Percentiles rank a stretch among this genome's conserved stretches.
phyloP scores from a whole-genome alignment of 140 eudicot species.

The Erigeron philadelphicus region DNA sequence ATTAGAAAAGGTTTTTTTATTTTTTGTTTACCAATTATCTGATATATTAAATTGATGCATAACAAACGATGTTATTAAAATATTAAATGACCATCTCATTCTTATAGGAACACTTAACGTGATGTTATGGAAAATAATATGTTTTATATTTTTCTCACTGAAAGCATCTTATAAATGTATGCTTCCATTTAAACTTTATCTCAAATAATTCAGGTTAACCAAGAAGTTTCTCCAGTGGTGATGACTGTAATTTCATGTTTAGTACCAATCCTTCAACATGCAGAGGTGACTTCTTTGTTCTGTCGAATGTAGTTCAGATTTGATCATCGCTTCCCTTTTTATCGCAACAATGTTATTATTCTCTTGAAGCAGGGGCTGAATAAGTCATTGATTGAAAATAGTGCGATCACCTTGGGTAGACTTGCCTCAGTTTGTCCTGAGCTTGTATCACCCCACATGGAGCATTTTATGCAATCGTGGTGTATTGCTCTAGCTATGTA shows the following conservation, averaged over 20 bases:
- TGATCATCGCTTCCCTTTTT: neutral
- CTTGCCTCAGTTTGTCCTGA: slow-evolving; percentile 95
- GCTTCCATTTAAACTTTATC: slow-evolving; percentile 11
- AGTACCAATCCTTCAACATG: slow-evolving; percentile 84
- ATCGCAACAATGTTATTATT: neutral
- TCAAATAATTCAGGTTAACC: slow-evolving; percentile 53
- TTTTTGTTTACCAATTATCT: too few relatives aligned
- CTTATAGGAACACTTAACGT: neutral
- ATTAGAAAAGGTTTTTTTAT: neutral
- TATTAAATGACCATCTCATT: neutral
- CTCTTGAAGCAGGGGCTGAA: slow-evolving; percentile 58
- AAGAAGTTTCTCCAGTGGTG: slow-evolving; percentile 78
- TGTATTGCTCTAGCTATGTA: slow-evolving; percentile 75
- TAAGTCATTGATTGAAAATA: slow-evolving; percentile 84
- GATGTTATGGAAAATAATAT: neutral
- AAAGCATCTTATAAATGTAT: neutral
- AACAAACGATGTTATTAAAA: too few relatives aligned
- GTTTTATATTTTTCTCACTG: neutral
- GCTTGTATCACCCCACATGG: slow-evolving; percentile 91
- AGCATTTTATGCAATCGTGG: slow-evolving; percentile 95
- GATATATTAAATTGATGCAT: too few relatives aligned
- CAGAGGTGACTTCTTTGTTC: slow-evolving; percentile 49
- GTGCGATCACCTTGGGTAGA: slow-evolving; percentile 85
- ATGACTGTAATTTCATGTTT: slow-evolving; percentile 71
- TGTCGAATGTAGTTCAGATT: neutral